Evolutionary conservation across 345 rosid species (phyloP).

Genomic region (Acer negundo): DNA sequence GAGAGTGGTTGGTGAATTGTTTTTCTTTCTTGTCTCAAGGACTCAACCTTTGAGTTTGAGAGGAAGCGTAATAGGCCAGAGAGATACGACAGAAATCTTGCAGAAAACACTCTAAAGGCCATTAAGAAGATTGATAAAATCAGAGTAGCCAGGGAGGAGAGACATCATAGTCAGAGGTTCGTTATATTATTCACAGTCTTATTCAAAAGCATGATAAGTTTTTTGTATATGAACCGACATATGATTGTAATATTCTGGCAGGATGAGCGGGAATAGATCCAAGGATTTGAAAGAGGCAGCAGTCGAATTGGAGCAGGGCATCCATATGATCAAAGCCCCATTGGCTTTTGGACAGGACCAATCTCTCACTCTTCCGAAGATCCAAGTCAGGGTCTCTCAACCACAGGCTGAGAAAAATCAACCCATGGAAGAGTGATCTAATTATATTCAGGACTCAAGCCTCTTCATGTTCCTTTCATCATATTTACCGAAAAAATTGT

Average conservation of each 20-base stretch:
- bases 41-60: slow-evolving; percentile 91
- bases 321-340: slow-evolving; percentile 60
- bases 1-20: not conserved
- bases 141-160: slow-evolving; percentile 50
- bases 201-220: not conserved
- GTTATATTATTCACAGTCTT: slow-evolving; percentile 5
- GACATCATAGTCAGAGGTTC: slow-evolving; percentile 63
- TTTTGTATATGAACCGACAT: not conserved
- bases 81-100: slow-evolving; percentile 85
- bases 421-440: slow-evolving; percentile 71
- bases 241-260: slow-evolving; percentile 31
- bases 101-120: slow-evolving; percentile 68
- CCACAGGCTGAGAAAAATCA: slow-evolving; percentile 47
- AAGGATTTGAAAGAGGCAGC: slow-evolving; percentile 41
- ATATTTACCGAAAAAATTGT: not conserved
- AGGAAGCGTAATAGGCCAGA: slow-evolving; percentile 95
- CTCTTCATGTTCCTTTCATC: not conserved
- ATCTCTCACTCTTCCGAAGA: slow-evolving; percentile 51
- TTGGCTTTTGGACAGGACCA: slow-evolving; percentile 32
- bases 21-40: slow-evolving; percentile 41
- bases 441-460: not conserved
- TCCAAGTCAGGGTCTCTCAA: slow-evolving; percentile 53
- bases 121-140: slow-evolving; percentile 91
- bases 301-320: slow-evolving; percentile 51
- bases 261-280: slow-evolving; percentile 54